phyloP scores from a whole-genome alignment of 2,329 filamentous ascomycete genomes.

The Pseudogymnoascus sp. region DNA sequence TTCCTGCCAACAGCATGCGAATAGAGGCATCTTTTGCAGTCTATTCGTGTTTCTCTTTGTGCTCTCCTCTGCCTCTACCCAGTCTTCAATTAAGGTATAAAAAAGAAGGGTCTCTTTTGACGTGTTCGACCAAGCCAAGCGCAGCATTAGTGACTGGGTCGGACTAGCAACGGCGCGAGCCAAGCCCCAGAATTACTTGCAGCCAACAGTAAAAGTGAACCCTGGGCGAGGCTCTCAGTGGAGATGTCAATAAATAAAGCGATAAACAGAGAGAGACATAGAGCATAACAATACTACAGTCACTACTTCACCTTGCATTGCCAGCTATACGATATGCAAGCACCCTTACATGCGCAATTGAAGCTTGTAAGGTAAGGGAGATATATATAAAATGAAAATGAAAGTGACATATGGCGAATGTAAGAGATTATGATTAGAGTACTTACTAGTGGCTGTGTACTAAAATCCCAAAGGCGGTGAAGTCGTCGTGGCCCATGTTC shows the following conservation, averaged over 20 bases:
- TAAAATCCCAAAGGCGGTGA: slow-evolving; percentile 2
- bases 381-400: neutral
- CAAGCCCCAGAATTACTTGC: slow-evolving; percentile 7
- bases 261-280: neutral
- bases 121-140: neutral
- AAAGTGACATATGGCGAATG: neutral
- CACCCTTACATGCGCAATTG: neutral
- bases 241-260: slow-evolving; percentile 4
- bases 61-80: neutral
- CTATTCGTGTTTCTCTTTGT: neutral
- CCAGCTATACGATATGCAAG: neutral
- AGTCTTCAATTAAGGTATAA: neutral
- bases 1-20: neutral
- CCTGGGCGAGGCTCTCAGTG: slow-evolving; percentile 4
- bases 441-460: neutral
- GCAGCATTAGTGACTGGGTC: slow-evolving; percentile 5
- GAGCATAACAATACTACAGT: neutral
- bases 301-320: neutral
- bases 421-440: neutral
- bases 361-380: neutral
- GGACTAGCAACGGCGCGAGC: slow-evolving; percentile 2
- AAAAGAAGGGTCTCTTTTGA: slow-evolving; percentile 6
- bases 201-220: neutral
- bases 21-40: neutral
- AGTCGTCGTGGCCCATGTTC: slow-evolving; percentile 2